Evolutionary conservation across 768 basidiomycete genomes (phyloP).

Genomic region (Leccinum boreale): DNA sequence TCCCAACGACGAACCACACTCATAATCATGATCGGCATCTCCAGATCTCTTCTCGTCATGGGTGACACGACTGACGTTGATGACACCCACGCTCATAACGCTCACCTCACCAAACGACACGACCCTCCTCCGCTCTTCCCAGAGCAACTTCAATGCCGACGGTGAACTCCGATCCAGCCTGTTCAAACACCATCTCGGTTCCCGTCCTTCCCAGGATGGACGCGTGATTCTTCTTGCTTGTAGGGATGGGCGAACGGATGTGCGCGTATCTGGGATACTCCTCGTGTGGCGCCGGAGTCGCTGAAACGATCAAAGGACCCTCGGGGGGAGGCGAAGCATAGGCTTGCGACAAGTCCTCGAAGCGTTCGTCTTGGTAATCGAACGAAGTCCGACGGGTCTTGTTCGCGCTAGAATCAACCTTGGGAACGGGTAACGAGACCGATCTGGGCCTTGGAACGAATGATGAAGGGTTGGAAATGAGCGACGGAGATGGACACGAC

Average conservation of each 20-base stretch:
- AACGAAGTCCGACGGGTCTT: constrained; percentile 18
- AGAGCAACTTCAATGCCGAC: constrained; percentile 31
- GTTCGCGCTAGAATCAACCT: neutral
- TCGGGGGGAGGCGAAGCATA: constrained; percentile 30
- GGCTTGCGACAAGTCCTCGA: constrained; percentile 28
- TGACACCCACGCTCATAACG: neutral
- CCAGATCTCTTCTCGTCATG: neutral
- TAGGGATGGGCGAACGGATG: constrained; percentile 16
- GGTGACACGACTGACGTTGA: neutral
- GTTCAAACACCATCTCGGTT: constrained; percentile 27
- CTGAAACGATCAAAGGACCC: constrained; percentile 23
- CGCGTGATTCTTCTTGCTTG: constrained; percentile 11
- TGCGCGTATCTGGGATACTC: constrained; percentile 30
- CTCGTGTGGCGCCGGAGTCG: constrained; percentile 17
- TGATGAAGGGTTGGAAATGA: constrained; percentile 3
- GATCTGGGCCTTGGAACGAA: constrained; percentile 24
- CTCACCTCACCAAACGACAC: constrained; percentile 29
- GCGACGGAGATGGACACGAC: constrained; percentile 1
- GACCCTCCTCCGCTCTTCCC: constrained; percentile 32
- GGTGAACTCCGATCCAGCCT: constrained; percentile 24
- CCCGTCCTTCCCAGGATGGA: constrained; percentile 10
- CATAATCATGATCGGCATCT: constrained; percentile 4
- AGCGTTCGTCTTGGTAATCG: constrained; percentile 16
- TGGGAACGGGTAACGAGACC: constrained; percentile 21
- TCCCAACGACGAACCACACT: constrained; percentile 13